Percentiles rank a stretch among this genome's conserved stretches.
Conservation (phyloP, 495 filamentous ascomycete species). For the Hamigera avellanea region DNA sequence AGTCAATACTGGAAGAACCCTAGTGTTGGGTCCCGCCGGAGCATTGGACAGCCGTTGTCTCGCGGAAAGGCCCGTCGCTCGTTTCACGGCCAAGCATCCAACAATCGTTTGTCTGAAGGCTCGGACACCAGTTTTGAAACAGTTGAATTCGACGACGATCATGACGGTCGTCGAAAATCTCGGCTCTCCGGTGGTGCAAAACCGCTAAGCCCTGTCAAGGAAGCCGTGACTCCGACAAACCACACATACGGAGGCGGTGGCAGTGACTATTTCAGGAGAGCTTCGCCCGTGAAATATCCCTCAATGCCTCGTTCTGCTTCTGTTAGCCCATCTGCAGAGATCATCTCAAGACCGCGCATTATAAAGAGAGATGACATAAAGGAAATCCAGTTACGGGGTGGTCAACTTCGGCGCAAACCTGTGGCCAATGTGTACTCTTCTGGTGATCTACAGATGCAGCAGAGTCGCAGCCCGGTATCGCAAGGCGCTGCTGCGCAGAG, state of each 20-base stretch:
- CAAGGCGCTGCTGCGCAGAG: neutral
- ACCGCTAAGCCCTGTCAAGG: conserved; percentile 13
- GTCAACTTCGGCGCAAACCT: too few species aligned
- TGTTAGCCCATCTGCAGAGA: neutral
- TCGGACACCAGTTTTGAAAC: conserved; percentile 8
- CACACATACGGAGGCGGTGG: conserved; percentile 1
- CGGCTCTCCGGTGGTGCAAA: conserved; percentile 12
- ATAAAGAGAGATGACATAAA: neutral
- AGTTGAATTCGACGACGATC: conserved; percentile 6
- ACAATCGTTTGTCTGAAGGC: conserved; percentile 1
- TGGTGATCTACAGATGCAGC: neutral
- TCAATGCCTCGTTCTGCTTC: conserved; percentile 1
- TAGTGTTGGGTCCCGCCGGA: conserved; percentile 3
- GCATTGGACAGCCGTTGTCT: conserved; percentile 2
- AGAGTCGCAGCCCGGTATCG: neutral
- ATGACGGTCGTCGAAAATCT: conserved; percentile 1
- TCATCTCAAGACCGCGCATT: neutral
- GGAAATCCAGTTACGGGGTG: neutral
- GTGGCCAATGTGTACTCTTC: too few species aligned
- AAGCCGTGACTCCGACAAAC: conserved; percentile 11
- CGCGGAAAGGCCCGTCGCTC: conserved; percentile 2
- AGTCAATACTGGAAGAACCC: conserved; percentile 8
- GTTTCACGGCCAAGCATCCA: conserved; percentile 1
- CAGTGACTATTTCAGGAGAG: neutral
- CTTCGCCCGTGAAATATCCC: conserved; percentile 3